Conservation (phyloP, 805 yeast genomes). For the Candida ponderosae region DNA sequence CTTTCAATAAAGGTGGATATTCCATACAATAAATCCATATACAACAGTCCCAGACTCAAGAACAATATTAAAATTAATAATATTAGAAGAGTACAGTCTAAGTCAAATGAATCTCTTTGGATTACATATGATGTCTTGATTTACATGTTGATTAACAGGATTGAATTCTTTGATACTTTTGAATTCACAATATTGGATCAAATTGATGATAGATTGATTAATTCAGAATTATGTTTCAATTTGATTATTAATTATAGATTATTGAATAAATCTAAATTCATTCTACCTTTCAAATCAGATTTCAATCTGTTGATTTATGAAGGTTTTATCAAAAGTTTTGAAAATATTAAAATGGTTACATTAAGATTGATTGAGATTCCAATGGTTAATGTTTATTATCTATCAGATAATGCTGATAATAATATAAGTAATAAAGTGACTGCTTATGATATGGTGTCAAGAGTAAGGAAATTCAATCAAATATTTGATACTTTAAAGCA, state of each 20-base stretch:
- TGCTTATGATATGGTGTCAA: too few species aligned
- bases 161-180: background rate
- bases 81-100: background rate
- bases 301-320: background rate
- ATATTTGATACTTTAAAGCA: background rate
- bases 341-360: too few species aligned
- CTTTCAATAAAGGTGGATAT: background rate
- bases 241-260: background rate
- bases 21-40: conserved; percentile 1
- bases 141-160: background rate
- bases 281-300: conserved; percentile 2
- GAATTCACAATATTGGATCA: conserved; percentile 4
- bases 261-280: background rate
- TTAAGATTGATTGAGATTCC: too few species aligned
- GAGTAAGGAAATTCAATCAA: too few species aligned
- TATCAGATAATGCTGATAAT: too few species aligned
- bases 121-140: conserved; percentile 1
- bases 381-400: too few species aligned
- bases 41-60: background rate
- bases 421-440: too few species aligned
- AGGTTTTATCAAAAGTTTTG: background rate
- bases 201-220: conserved; percentile 1
- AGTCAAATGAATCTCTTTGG: background rate
- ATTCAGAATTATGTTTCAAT: conserved; percentile 1
- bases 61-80: too few species aligned